These are phyloP conservation scores for Phoma sp. DNA, from an alignment of 2,329 filamentous ascomycete genomes.

Conservation along the genomic window DNA sequence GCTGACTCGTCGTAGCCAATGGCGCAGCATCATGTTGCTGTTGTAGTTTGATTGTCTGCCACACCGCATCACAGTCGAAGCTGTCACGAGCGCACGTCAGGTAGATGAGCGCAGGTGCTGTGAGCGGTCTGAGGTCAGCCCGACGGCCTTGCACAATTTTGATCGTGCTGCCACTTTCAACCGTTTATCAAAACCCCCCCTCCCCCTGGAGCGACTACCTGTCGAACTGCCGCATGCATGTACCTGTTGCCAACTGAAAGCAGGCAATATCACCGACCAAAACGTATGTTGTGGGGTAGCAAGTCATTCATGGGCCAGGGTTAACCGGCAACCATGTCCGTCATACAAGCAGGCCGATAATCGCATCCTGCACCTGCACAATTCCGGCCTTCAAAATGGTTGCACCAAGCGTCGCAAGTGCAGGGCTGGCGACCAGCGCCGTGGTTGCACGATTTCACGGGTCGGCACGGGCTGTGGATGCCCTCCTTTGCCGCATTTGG, in stretches of 20 bases:
- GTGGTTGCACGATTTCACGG: constrained; percentile 37
- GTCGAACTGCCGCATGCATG: neutral
- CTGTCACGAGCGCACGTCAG: constrained; percentile 32
- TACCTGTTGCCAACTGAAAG: constrained; percentile 7
- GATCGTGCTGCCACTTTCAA: neutral
- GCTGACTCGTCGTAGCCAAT: constrained; percentile 38
- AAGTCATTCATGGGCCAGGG: constrained; percentile 1
- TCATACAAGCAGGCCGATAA: constrained; percentile 28
- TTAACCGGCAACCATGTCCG: constrained; percentile 17
- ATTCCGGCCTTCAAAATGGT: constrained; percentile 18
- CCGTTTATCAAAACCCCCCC: neutral
- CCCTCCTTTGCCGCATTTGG: constrained; percentile 29
- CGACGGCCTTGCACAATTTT: neutral
- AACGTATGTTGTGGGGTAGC: constrained; percentile 36
- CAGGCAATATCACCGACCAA: constrained; percentile 18
- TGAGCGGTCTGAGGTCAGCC: constrained; percentile 23
- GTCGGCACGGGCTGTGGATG: constrained; percentile 41
- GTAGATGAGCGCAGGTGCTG: constrained; percentile 28
- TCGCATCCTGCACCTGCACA: constrained; percentile 21
- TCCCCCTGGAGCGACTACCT: constrained; percentile 1
- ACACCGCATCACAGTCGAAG: constrained; percentile 37
- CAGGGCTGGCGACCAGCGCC: constrained; percentile 15
- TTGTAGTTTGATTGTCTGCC: constrained; percentile 45
- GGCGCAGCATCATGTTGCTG: constrained; percentile 23
- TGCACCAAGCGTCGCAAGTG: constrained; percentile 9